Evolutionary conservation across 257 asterid species (phyloP), one percentile per base, ranked within the genome.

Genomic region (Voacanga thouarsii): DNA sequence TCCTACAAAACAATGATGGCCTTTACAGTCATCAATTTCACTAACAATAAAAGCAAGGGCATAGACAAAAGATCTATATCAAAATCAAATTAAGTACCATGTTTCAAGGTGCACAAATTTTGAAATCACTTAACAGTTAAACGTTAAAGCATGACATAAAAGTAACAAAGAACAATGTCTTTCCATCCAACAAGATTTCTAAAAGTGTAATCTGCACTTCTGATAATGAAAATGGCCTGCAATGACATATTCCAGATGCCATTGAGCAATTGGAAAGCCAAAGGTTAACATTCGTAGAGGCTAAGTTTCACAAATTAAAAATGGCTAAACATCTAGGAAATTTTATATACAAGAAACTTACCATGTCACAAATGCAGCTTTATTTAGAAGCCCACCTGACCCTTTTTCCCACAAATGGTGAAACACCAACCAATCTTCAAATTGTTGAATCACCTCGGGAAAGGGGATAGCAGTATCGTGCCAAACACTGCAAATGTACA

Each of bases 331-430:
- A 3, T 41, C 28, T 18, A 64, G 39, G 7, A 43, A 6, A 61
- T 28, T 51, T 12, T 37, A 30, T 24, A 39, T 30, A 21, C 41
- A 71, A 33, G 7, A 49, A 39, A 74, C 91, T 83, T 76, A 96
- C 99, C 98, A 93, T 75, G 97, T 96, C 59, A 96, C 94, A 85
- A 96, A 96, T 82, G 99, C 99, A 55, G 98, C 96, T 71, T 81
- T 78, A 75, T 87, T 82, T 45, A 96, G 88, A 79, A 37, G 78
- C 44, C 92, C 93, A 73, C 80, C 90, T 66, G 80, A 71, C 51
- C 81, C 87, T 84, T 89, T 86, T 75, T 80, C 82, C 92, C 89
- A 86, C 72, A 89, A 57, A 33, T 79, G 84, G 79, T 75, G 89
- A 57, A 76, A 72, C 72, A 78, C 78, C 72, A 96, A 84, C 99